Percentiles rank a stretch among this genome's conserved stretches.
These are phyloP conservation scores for Rhizoctonia solani DNA, from an alignment of 1,284 basidiomycete species.

Conservation along the genomic window DNA sequence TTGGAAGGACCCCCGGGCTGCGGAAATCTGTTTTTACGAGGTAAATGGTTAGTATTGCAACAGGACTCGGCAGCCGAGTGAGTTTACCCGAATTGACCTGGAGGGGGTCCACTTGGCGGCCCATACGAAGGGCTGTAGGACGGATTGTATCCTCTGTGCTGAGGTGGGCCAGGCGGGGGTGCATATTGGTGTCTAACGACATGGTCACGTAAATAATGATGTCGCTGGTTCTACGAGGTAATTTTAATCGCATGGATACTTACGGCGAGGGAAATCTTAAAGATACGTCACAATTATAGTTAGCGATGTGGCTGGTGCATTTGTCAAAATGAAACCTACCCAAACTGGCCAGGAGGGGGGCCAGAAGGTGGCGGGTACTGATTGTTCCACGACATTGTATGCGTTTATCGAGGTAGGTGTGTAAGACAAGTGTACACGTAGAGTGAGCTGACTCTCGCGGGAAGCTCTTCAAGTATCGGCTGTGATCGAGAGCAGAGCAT, in stretches of 20 bases:
- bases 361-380: slow-evolving; percentile 30
- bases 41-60: not conserved
- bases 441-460: too few species aligned
- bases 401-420: not conserved
- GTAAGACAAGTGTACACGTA: not conserved
- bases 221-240: not conserved
- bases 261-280: slow-evolving; percentile 22
- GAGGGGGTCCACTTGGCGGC: slow-evolving; percentile 15
- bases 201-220: not conserved
- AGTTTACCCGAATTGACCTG: slow-evolving; percentile 17
- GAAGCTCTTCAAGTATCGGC: too few species aligned
- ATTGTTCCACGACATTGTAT: slow-evolving; percentile 32
- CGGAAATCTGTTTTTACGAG: slow-evolving; percentile 1
- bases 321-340: slow-evolving; percentile 3
- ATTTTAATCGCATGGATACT: not conserved
- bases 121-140: not conserved
- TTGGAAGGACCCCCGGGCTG: slow-evolving; percentile 12
- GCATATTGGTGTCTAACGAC: slow-evolving; percentile 16
- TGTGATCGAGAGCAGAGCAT: too few species aligned
- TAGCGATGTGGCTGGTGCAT: slow-evolving; percentile 7
- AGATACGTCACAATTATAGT: not conserved
- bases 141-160: slow-evolving; percentile 13
- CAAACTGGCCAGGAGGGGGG: slow-evolving; percentile 29
- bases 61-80: not conserved
- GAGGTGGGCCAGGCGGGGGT: slow-evolving; percentile 13